Base-by-base conservation (phyloP, 768 basidiomycete genomes). In the Coprinopsis sp. region DNA sequence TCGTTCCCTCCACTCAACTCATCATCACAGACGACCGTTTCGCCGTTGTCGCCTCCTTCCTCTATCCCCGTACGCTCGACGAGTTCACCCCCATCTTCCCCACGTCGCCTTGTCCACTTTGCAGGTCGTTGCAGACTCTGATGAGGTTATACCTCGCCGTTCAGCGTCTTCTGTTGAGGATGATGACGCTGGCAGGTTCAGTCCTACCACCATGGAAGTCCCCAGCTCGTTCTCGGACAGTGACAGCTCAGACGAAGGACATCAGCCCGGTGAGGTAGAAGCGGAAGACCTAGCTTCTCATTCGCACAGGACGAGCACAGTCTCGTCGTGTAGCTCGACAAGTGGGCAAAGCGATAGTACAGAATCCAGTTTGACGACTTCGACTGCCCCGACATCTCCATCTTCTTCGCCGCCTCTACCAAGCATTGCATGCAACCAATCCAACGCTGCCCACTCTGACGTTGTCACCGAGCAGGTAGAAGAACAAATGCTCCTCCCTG, bases 131-230 rank as follows among this genome's bases (percentile, higher is more conserved):
- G 40, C 40, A 5, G 40, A 42, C 27, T 42, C 40, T 5, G 40
- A 42, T 19, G 25, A 29, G 24, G n/a, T 42, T 5, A 8, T 42
- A n/a, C 14, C 24, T n/a, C 40, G n/a, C n/a, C n/a, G n/a, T n/a
- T n/a, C n/a, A n/a, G n/a, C n/a, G n/a, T n/a, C n/a, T n/a, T n/a
- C n/a, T n/a, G n/a, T n/a, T n/a, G n/a, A 30, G 13, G 40, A 42
- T 22, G 25, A 8, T 18, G n/a, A 29, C 19, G 27, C 27, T 24
- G 19, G 40, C 7, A 28, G 40, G 25, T 42, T 42, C 40, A 42
- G 40, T 30, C 28, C 40, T n/a, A 42, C 40, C 4, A 42, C 40
- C 6, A 42, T 42, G 40, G 40, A 42, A 4, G 40, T 42, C 7
- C 40, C 40, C 5, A 42, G 24, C 30, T 42, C 40, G 14, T 42